These are phyloP conservation scores for Curvularia verruculosa DNA, from an alignment of 2,329 filamentous ascomycete species.

Conservation along the genomic window DNA sequence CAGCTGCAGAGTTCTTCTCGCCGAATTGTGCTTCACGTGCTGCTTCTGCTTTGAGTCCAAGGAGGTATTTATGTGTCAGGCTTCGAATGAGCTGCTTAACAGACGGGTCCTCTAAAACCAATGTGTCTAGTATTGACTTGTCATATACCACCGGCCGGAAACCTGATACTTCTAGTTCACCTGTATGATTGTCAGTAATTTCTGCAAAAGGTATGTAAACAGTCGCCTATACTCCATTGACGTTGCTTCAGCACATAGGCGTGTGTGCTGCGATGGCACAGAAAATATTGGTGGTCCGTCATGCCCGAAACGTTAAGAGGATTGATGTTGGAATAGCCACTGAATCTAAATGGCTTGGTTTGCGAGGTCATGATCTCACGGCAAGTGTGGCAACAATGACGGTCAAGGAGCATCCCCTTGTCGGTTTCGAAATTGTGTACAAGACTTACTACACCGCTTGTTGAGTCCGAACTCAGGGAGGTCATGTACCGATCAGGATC, in stretches of 20 bases:
- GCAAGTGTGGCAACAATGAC: not conserved
- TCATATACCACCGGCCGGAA: not conserved
- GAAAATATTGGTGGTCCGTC: slow-evolving; percentile 1
- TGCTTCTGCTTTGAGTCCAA: not conserved
- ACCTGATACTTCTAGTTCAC: not conserved
- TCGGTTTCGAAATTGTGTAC: not conserved
- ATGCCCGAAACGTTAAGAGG: not conserved
- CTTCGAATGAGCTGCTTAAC: slow-evolving; percentile 1
- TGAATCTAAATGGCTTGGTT: not conserved
- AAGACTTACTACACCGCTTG: no score
- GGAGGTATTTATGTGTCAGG: not conserved
- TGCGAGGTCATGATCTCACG: not conserved
- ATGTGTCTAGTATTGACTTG: not conserved
- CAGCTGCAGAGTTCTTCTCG: not conserved
- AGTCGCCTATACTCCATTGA: not conserved
- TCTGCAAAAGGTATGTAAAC: not conserved
- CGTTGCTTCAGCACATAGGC: slow-evolving; percentile 2
- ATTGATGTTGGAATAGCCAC: slow-evolving; percentile 1
- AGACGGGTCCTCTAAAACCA: not conserved
- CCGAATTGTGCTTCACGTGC: not conserved
- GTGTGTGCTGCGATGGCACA: not conserved
- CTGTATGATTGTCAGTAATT: not conserved
- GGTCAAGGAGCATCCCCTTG: not conserved
- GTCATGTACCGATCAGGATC: not conserved
- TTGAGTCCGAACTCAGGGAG: not conserved